phyloP scores from a whole-genome alignment of 345 rosid species.

The Noccaea bulbosa region DNA sequence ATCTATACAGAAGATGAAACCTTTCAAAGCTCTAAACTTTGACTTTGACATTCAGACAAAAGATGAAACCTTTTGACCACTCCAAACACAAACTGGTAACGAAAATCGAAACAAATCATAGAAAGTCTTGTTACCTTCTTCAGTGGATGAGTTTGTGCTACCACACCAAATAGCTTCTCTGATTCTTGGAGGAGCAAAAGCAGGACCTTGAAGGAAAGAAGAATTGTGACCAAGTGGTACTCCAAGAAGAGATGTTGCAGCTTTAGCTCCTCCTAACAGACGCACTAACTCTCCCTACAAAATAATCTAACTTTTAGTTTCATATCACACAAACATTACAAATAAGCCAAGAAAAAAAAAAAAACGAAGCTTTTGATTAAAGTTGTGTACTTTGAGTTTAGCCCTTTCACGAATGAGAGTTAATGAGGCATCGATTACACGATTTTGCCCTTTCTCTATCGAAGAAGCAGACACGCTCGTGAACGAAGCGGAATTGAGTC shows the following conservation, averaged over 20 bases:
- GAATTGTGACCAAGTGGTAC: conserved; percentile 98
- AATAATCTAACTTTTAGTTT: neutral
- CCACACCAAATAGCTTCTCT: conserved; percentile 99
- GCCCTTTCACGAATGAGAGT: conserved; percentile 98
- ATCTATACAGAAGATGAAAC: neutral
- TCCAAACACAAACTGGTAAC: neutral
- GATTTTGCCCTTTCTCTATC: conserved; percentile 81
- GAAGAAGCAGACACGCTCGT: conserved; percentile 59
- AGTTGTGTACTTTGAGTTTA: conserved; percentile 69
- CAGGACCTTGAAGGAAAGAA: conserved; percentile 98
- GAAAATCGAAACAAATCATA: neutral
- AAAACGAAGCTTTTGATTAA: neutral
- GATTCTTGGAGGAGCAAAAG: conserved; percentile 96
- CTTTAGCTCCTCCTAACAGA: conserved; percentile 75
- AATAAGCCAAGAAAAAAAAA: neutral
- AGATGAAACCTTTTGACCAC: neutral
- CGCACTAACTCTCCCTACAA: conserved; percentile 87
- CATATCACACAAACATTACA: neutral
- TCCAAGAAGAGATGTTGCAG: conserved; percentile 82
- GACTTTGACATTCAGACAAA: conserved; percentile 13
- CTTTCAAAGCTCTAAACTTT: no score
- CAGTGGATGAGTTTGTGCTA: conserved; percentile 91
- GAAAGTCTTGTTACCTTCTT: conserved; percentile 63
- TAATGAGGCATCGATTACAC: conserved; percentile 93
- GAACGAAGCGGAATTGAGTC: conserved; percentile 52